Base-by-base conservation (phyloP, 1,284 basidiomycete species). In the Hemileia vastatrix region DNA sequence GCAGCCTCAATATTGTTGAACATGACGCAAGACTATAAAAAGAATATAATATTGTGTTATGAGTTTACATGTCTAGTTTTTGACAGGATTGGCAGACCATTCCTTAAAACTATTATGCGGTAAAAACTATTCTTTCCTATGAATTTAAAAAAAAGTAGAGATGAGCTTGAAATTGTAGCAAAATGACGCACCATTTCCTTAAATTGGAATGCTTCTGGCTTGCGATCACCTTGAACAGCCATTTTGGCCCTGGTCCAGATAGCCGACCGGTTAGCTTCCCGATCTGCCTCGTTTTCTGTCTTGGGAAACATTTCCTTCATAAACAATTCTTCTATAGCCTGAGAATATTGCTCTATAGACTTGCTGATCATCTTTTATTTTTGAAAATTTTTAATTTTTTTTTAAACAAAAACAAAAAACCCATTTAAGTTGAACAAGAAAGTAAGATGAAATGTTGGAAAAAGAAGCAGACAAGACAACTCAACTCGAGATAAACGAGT, bases 1-100 rank as follows among this genome's bases (percentile, higher is more conserved):
- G 93, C 92, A 1, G 90, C 87, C 70, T 95, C 92, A 67, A 98
- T 86, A 74, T 98, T 97, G 80, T 99, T 98, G 52, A 98, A 82
- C 78, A 96, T 97, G 71, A 98, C 90, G 72, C 94, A 97, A 0
- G 90, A 92, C 78, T 92, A 68, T 8, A 21, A 23, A 15, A 11
- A 21, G 6, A 13, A 19, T n/a, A 13, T 57, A 24, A 44, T 64
- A 40, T 19, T 21, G 15, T 15, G n/a, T 9, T 43, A 33, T 13
- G 32, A 43, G 4, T 1, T 15, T 21, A 19, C 18, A 9, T 15
- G 3, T 15, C n/a, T 15, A 33, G 4, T 55, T 48, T 24, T 18
- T 47, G 15, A 32, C 31, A 32, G 24, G 40, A 6, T 24, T 49
- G 51, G 24, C 40, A 32, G 27, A 48, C 19, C 9, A 27, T 23